Conservation (phyloP, 176 grass and related monocot genomes). For the Zoysia pacifica region DNA sequence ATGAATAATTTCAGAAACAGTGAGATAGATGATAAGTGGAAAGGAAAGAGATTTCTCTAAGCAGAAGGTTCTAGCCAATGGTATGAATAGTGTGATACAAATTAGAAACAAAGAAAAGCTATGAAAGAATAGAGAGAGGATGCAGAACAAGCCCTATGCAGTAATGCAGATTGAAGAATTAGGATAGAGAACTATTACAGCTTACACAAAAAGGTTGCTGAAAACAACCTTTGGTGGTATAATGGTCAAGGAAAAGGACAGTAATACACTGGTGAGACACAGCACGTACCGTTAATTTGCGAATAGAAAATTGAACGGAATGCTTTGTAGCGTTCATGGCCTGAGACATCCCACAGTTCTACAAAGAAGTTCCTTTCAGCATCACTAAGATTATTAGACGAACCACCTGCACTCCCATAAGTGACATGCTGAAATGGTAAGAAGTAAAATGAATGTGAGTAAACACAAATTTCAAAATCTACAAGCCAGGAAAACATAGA, state of each 20-base stretch:
- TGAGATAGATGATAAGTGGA: conserved; percentile 21
- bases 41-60: not conserved
- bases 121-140: conserved; percentile 5
- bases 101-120: conserved; percentile 21
- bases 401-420: conserved; percentile 68
- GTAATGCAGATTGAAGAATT: not conserved
- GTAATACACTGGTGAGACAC: conserved; percentile 5
- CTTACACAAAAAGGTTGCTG: not conserved
- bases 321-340: conserved; percentile 87
- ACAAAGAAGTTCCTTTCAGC: conserved; percentile 89
- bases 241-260: conserved; percentile 23
- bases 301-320: conserved; percentile 88
- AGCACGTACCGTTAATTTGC: conserved; percentile 76
- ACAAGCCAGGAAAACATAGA: conserved; percentile 6
- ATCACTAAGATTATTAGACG: conserved; percentile 73
- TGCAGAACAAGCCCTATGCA: not conserved
- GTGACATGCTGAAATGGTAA: conserved; percentile 79
- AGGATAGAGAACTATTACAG: conserved; percentile 7
- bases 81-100: conserved; percentile 4
- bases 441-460: conserved; percentile 36
- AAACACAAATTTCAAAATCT: conserved; percentile 20
- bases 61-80: not conserved
- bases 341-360: conserved; percentile 95
- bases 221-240: not conserved
- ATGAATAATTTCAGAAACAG: conserved; percentile 34